Evolutionary conservation across 495 filamentous ascomycete genomes (phyloP).

Genomic region (Penicillium bovifimosum): DNA sequence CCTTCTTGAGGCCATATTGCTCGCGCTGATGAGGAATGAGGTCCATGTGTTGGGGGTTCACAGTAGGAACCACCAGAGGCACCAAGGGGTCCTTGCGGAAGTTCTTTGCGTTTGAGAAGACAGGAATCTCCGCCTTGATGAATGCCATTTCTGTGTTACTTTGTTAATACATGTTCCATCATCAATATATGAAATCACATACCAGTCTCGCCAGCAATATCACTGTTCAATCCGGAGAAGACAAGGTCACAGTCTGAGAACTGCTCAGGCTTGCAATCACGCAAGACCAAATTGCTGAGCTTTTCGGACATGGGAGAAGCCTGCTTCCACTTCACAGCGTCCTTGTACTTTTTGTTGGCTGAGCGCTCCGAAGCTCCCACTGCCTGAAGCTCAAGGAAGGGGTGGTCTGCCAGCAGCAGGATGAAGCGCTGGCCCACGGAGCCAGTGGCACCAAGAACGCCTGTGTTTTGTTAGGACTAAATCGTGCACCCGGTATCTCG

Average conservation of each 20-base stretch:
- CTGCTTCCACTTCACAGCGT: conserved; percentile 84
- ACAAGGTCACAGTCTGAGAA: conserved; percentile 84
- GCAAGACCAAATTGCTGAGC: conserved; percentile 64
- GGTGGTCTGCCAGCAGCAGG: conserved; percentile 72
- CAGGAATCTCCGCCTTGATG: conserved; percentile 67
- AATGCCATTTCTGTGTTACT: conserved; percentile 63
- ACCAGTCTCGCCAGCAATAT: conserved; percentile 77
- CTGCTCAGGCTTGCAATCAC: conserved; percentile 66
- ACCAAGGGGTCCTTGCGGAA: conserved; percentile 75
- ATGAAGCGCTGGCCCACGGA: conserved; percentile 86
- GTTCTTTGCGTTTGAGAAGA: conserved; percentile 90
- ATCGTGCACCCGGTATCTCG: background rate
- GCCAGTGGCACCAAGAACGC: conserved; percentile 50
- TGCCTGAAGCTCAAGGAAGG: conserved; percentile 67
- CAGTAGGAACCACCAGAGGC: conserved; percentile 80
- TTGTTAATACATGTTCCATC: background rate
- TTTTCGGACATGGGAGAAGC: conserved; percentile 60
- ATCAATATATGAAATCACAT: conserved; percentile 16
- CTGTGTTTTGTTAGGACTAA: conserved; percentile 22
- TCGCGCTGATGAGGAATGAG: conserved; percentile 71
- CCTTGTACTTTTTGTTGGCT: conserved; percentile 75
- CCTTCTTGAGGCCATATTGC: conserved; percentile 61
- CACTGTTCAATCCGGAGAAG: conserved; percentile 80
- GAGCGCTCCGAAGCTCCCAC: conserved; percentile 76
- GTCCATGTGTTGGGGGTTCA: conserved; percentile 73